These are phyloP conservation scores for Sugiyamaella smithiae DNA, from an alignment of 805 yeast species.

Conservation along the genomic window DNA sequence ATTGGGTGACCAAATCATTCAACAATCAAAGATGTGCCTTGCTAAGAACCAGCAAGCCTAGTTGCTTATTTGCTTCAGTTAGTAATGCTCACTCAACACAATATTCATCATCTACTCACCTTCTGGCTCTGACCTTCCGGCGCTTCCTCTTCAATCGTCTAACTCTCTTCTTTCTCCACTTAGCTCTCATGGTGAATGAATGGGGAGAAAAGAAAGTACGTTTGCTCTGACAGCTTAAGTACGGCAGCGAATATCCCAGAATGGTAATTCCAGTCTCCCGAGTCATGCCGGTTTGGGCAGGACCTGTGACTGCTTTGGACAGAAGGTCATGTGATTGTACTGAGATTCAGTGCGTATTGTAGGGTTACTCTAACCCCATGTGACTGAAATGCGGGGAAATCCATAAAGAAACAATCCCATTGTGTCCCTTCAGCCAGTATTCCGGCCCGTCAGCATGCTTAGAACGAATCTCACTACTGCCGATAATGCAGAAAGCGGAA, in stretches of 20 bases:
- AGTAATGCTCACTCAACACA: conserved; percentile 3
- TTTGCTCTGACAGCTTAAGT: conserved; percentile 2
- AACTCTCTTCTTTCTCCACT: conserved; percentile 99
- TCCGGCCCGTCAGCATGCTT: no score
- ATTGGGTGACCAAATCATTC: not conserved
- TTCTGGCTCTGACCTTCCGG: conserved; percentile 99
- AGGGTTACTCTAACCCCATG: not conserved
- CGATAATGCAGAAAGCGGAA: no score
- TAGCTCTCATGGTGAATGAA: conserved; percentile 47
- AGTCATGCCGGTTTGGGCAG: conserved; percentile 1
- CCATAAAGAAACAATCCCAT: no score
- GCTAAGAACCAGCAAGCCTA: conserved; percentile 25
- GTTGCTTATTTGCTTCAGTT: conserved; percentile 25
- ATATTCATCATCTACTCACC: conserved; percentile 35
- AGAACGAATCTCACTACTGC: no score
- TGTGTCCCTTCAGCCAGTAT: no score
- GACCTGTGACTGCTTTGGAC: not conserved
- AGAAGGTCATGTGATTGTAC: not conserved
- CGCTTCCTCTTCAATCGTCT: conserved; percentile 99
- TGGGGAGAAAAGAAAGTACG: conserved; percentile 7
- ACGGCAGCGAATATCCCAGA: conserved; percentile 4
- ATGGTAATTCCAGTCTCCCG: not conserved
- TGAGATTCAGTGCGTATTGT: not conserved
- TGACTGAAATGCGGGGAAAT: not conserved
- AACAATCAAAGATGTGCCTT: not conserved